phyloP scores from a whole-genome alignment of 352 stramenopile genomes.

The Phytophthora quininea region DNA sequence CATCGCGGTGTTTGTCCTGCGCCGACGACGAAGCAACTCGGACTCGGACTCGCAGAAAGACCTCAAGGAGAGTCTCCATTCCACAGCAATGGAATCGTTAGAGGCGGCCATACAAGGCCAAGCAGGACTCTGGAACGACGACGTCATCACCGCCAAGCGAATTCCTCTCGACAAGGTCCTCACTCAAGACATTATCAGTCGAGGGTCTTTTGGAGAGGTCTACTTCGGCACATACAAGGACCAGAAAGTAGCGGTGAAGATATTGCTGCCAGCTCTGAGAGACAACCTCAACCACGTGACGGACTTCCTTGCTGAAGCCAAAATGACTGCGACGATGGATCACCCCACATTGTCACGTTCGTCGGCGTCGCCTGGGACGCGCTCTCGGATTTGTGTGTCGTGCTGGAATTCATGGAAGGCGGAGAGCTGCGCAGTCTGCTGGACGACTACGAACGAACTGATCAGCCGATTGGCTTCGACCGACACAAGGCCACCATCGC shows the following conservation, averaged over 20 bases:
- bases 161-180: constrained; percentile 39
- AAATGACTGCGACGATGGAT: constrained; percentile 34
- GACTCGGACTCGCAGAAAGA: constrained; percentile 15
- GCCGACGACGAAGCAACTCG: constrained; percentile 5
- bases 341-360: constrained; percentile 43
- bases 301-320: constrained; percentile 43
- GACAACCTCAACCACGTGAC: constrained; percentile 29
- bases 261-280: constrained; percentile 27
- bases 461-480: constrained; percentile 17
- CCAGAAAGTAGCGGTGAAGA: constrained; percentile 45
- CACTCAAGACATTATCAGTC: constrained; percentile 20
- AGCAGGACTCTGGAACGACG: constrained; percentile 40
- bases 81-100: constrained; percentile 12
- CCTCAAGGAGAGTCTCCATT: constrained; percentile 20
- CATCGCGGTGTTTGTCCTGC: constrained; percentile 1
- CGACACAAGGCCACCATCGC: constrained; percentile 32
- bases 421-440: constrained; percentile 46
- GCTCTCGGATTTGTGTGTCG: constrained; percentile 40
- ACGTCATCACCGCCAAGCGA: constrained; percentile 38
- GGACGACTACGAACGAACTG: constrained; percentile 21
- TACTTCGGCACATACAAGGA: constrained; percentile 37
- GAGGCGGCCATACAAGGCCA: constrained; percentile 3
- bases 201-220: constrained; percentile 40
- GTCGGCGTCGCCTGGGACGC: constrained; percentile 47
- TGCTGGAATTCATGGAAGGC: constrained; percentile 53